Conservation (phyloP, 2,329 filamentous ascomycete genomes). For the Didymella exigua region DNA sequence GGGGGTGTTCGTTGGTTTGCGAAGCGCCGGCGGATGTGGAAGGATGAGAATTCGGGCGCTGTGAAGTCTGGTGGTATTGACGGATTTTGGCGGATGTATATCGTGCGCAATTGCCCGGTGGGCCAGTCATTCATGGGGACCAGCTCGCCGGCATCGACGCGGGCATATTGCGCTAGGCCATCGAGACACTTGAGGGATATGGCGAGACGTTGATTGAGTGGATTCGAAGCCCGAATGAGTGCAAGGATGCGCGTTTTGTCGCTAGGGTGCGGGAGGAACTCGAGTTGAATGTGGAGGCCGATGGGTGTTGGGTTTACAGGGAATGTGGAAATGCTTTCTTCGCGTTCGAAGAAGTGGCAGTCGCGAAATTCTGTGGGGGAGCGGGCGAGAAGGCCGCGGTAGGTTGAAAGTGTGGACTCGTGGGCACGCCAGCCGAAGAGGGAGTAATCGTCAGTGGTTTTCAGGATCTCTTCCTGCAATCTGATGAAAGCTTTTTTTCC, state of each 20-base stretch:
- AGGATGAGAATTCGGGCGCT: conserved; percentile 26
- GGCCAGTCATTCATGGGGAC: conserved; percentile 53
- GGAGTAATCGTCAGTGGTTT: conserved; percentile 36
- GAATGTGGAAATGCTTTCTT: conserved; percentile 24
- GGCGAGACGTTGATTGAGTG: conserved; percentile 31
- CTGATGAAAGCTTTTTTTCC: conserved; percentile 37
- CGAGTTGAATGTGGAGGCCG: conserved; percentile 31
- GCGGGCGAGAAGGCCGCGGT: conserved; percentile 34
- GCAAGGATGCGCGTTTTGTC: conserved; percentile 24
- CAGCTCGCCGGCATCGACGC: conserved; percentile 56
- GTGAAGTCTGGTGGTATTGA: conserved; percentile 31
- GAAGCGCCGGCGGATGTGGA: conserved; percentile 28
- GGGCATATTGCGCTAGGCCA: conserved; percentile 42
- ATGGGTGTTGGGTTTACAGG: conserved; percentile 29
- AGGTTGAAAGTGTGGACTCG: conserved; percentile 21
- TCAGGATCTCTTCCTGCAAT: conserved; percentile 38
- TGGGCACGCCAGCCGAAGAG: conserved; percentile 33
- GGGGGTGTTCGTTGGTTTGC: conserved; percentile 22
- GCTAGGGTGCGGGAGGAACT: conserved; percentile 25
- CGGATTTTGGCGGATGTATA: conserved; percentile 33
- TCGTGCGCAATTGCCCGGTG: conserved; percentile 28
- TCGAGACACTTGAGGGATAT: conserved; percentile 32
- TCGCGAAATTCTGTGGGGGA: conserved; percentile 30
- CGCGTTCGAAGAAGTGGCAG: conserved; percentile 30
- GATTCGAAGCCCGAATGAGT: conserved; percentile 29